Conservation (phyloP, 1,284 basidiomycete genomes). For the Boletus sp. region DNA sequence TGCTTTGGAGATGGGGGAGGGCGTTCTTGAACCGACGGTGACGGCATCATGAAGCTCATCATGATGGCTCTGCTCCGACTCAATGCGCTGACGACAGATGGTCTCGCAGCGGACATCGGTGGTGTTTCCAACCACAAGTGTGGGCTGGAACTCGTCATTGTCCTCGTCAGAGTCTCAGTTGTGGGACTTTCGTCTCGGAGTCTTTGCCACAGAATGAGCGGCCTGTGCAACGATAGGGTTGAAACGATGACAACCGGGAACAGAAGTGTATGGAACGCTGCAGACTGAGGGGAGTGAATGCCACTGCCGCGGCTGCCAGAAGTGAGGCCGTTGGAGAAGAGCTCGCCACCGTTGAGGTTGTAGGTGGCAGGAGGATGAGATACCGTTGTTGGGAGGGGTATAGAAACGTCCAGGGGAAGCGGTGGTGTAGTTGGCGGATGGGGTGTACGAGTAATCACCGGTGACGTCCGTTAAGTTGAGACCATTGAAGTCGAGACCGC, state of each 20-base stretch:
- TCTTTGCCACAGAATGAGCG: slow-evolving; percentile 36
- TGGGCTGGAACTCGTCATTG: background rate
- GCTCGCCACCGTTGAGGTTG: slow-evolving; percentile 61
- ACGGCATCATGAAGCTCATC: background rate
- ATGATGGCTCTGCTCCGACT: background rate
- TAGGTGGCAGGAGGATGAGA: slow-evolving; percentile 62
- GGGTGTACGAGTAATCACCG: too few relatives aligned
- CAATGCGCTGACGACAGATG: background rate
- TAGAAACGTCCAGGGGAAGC: slow-evolving; percentile 60
- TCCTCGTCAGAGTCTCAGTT: too few relatives aligned
- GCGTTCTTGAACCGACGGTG: background rate
- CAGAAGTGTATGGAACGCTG: slow-evolving; percentile 49
- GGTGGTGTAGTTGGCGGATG: slow-evolving; percentile 44
- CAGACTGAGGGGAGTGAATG: slow-evolving; percentile 56
- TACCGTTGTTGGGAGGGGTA: slow-evolving; percentile 63
- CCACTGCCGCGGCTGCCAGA: slow-evolving; percentile 63
- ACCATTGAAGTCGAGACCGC: too few relatives aligned
- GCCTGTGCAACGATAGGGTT: slow-evolving; percentile 62
- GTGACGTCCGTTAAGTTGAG: too few relatives aligned
- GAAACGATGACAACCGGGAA: slow-evolving; percentile 69
- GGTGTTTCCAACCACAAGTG: background rate
- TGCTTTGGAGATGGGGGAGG: background rate
- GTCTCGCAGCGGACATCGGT: background rate
- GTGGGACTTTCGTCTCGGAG: too few relatives aligned
- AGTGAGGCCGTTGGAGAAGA: slow-evolving; percentile 61